Evolutionary conservation across 2,329 filamentous ascomycete genomes (phyloP), one percentile per base, ranked within the genome.

Genomic region (Aspergillus chevalieri): DNA sequence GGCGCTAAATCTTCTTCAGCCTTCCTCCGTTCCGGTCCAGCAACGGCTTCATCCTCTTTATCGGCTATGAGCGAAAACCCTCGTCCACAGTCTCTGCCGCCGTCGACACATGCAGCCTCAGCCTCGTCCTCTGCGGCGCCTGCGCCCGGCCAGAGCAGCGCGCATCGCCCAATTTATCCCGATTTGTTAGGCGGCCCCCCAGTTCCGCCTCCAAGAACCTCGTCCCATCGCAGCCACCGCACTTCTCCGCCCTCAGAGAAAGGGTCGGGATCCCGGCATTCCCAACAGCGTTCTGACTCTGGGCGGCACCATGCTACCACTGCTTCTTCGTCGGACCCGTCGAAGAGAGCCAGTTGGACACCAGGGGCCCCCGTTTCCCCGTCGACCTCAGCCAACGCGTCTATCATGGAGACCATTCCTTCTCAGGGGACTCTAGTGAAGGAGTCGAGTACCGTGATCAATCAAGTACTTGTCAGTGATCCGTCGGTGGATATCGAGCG

Each of bases 401-500:
- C 70, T 34, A 69, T 78, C 43, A 76, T 79, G 50, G 79, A 78
- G 36, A 72, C 77, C 55, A 73, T 80, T 34, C 79, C 78, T 15
- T 79, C 78, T 36, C 78, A 80, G 33, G 80, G 78, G 36, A 78
- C 78, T 39, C 77, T 87, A 10, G 81, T 84, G 12, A 83, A 86
- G 51, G 88, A 95, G 66, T 83, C 87, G 49, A 91, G 86, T 68
- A 83, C 90, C 49, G 83, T 89, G 28, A 79, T 95, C 55, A 88
- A 87, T 65, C 82, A 86, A 53, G 82, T 91, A 54, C 76, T 92
- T 54, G 80, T 90, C 22, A 86, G 86, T 45, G 86, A 89, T 57
- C 87, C 87, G 6, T 80, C 85, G 56, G 82, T 85, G 43, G 87
- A 91, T 63, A 73, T 87, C 50, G 83, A 83, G 49, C 79, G 88